These are phyloP conservation scores for Alternaria ventricosa DNA, from an alignment of 2,329 filamentous ascomycete species.

Conservation along the genomic window DNA sequence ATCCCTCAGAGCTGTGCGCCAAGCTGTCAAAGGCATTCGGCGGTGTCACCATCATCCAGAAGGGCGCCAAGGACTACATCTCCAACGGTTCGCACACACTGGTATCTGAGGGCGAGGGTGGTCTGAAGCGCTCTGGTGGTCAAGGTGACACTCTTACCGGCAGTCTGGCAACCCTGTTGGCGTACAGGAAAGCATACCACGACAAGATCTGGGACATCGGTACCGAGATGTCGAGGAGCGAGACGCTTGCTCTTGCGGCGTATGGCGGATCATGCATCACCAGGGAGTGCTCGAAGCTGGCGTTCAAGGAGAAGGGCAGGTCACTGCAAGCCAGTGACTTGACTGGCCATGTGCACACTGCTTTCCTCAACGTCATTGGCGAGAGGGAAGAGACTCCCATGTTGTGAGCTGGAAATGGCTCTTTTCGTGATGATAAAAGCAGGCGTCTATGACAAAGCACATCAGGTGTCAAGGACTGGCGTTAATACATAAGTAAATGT, in stretches of 20 bases:
- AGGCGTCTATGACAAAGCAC: background rate
- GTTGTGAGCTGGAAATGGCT: constrained; percentile 16
- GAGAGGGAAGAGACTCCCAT: constrained; percentile 56
- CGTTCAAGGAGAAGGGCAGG: constrained; percentile 84
- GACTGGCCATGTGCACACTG: constrained; percentile 84
- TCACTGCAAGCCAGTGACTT: constrained; percentile 92
- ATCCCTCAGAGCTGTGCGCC: constrained; percentile 65
- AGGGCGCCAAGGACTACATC: constrained; percentile 82
- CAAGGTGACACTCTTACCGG: constrained; percentile 97
- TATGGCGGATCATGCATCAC: constrained; percentile 89
- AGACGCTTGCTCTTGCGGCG: constrained; percentile 75
- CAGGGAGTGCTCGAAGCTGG: constrained; percentile 85
- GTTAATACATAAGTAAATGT: background rate
- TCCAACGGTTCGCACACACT: constrained; percentile 80
- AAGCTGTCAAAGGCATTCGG: constrained; percentile 78
- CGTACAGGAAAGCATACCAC: constrained; percentile 86
- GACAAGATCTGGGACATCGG: constrained; percentile 77
- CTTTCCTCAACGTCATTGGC: constrained; percentile 82
- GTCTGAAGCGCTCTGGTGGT: constrained; percentile 87
- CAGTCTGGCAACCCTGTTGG: constrained; percentile 84
- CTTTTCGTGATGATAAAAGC: background rate
- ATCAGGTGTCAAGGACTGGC: background rate
- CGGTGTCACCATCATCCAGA: constrained; percentile 90
- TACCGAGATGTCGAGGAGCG: constrained; percentile 61
- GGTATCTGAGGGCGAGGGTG: constrained; percentile 77